Percentiles rank a stretch among this genome's conserved stretches.
Conservation (phyloP, 805 yeast species). For the Suhomyces tanzawaensis region DNA sequence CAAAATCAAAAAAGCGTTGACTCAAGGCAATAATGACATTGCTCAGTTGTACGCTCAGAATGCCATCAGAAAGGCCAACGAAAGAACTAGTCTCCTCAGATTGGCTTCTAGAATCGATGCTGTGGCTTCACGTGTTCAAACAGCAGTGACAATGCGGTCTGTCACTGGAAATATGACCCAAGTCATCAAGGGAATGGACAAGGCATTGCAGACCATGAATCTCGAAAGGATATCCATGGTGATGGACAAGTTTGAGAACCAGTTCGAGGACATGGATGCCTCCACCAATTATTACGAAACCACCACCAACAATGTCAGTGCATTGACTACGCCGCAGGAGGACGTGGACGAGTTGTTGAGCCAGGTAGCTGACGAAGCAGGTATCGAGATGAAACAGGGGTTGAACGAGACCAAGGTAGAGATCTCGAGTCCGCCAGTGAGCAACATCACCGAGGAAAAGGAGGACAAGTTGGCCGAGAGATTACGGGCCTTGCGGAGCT, state of each 20-base stretch:
- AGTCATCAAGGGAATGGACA: conserved; percentile 94
- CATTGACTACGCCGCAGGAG: conserved; percentile 88
- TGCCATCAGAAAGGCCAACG: conserved; percentile 89
- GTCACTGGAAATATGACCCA: conserved; percentile 92
- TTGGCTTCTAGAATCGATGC: conserved; percentile 91
- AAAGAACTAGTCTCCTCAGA: conserved; percentile 74
- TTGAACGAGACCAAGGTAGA: conserved; percentile 64
- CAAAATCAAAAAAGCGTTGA: conserved; percentile 83
- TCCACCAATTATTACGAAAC: conserved; percentile 89
- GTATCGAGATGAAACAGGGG: conserved; percentile 85
- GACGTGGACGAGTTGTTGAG: conserved; percentile 88
- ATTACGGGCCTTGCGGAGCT: conserved; percentile 74
- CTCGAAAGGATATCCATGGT: conserved; percentile 87
- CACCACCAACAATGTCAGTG: conserved; percentile 85
- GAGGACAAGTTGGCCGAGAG: conserved; percentile 89
- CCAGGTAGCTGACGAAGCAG: conserved; percentile 96
- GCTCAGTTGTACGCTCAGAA: conserved; percentile 94
- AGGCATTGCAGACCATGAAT: conserved; percentile 93
- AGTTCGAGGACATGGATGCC: conserved; percentile 94
- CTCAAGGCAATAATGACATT: conserved; percentile 84
- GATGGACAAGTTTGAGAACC: conserved; percentile 96
- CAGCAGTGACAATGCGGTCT: conserved; percentile 96
- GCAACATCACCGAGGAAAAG: conserved; percentile 56
- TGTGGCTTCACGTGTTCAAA: conserved; percentile 92
- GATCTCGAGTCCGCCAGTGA: conserved; percentile 37